Percentiles rank a stretch among this genome's conserved stretches.
Conservation (phyloP, 495 filamentous ascomycete species). For the Arthonia radiata region DNA sequence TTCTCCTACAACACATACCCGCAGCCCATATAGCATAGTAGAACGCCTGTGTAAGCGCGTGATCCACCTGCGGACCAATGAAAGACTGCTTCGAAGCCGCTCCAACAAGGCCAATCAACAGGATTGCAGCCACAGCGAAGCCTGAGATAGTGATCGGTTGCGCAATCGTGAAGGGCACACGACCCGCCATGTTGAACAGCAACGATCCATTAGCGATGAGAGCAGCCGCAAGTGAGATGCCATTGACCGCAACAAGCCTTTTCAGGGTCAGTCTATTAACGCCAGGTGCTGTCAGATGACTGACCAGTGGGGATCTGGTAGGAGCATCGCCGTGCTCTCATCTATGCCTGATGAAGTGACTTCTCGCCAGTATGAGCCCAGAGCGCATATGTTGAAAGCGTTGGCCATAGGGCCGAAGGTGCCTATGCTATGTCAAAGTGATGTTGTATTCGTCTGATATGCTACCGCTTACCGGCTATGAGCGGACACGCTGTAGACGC, state of each 20-base stretch:
- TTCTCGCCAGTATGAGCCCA: slow-evolving; percentile 50
- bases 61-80: slow-evolving; percentile 15
- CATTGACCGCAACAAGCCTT: slow-evolving; percentile 49
- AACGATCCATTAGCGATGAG: slow-evolving; percentile 45
- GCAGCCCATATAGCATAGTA: slow-evolving; percentile 66
- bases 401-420: slow-evolving; percentile 67
- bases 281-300: slow-evolving; percentile 3
- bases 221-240: slow-evolving; percentile 43
- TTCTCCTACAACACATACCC: no score
- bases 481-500: slow-evolving; percentile 61
- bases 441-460: no score
- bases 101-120: slow-evolving; percentile 34
- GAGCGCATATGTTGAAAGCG: slow-evolving; percentile 57
- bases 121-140: slow-evolving; percentile 41
- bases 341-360: slow-evolving; percentile 24
- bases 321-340: slow-evolving; percentile 19
- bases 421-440: no score
- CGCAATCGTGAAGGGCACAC: slow-evolving; percentile 26
- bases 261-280: slow-evolving; percentile 1
- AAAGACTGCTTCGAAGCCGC: slow-evolving; percentile 25
- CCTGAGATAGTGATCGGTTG: slow-evolving; percentile 42
- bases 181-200: slow-evolving; percentile 48
- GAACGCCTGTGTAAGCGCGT: slow-evolving; percentile 45
- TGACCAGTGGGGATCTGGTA: slow-evolving; percentile 48
- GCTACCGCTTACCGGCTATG: no score